A percentile compares a stretch with the other conserved stretches of the same genome.
phyloP scores from a whole-genome alignment of 129 eudicot genomes.

The Smallanthus sonchifolius region DNA sequence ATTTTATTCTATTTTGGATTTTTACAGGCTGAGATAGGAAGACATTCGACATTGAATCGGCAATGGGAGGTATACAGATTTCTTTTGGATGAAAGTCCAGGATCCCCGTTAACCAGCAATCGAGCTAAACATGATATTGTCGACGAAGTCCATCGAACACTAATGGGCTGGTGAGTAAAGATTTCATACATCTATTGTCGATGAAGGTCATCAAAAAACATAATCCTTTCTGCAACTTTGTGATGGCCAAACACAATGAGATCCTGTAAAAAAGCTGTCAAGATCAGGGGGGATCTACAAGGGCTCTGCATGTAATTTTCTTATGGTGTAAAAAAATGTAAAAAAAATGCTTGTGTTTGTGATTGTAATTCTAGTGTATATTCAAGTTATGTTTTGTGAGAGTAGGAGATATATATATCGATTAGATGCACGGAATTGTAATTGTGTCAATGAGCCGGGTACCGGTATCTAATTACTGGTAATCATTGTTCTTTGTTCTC shows the following conservation, averaged over 20 bases:
- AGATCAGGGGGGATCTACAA: neutral
- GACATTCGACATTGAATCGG: slow-evolving; percentile 60
- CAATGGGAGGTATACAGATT: slow-evolving; percentile 91
- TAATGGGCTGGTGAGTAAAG: slow-evolving; percentile 74
- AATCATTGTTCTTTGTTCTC: too few relatives aligned
- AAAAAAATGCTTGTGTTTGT: neutral
- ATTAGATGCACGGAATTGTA: too few relatives aligned
- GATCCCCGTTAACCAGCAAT: slow-evolving; percentile 34
- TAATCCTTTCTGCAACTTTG: neutral
- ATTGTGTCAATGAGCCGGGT: too few relatives aligned
- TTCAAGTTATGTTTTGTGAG: neutral
- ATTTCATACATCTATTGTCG: neutral
- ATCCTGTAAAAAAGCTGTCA: neutral
- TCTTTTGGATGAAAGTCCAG: slow-evolving; percentile 64
- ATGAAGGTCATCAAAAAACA: neutral
- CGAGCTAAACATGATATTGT: slow-evolving; percentile 53
- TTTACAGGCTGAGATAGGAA: slow-evolving; percentile 81
- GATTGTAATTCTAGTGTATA: neutral
- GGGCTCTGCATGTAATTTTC: neutral
- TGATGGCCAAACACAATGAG: neutral
- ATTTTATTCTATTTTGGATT: neutral
- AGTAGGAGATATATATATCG: neutral
- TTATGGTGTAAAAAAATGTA: neutral
- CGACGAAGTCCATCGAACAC: slow-evolving; percentile 59
- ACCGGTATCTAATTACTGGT: too few relatives aligned